Percentiles rank a stretch among this genome's conserved stretches.
Evolutionary conservation across 805 yeast species (phyloP).

Genomic region (Saccharomycopsis sp.): DNA sequence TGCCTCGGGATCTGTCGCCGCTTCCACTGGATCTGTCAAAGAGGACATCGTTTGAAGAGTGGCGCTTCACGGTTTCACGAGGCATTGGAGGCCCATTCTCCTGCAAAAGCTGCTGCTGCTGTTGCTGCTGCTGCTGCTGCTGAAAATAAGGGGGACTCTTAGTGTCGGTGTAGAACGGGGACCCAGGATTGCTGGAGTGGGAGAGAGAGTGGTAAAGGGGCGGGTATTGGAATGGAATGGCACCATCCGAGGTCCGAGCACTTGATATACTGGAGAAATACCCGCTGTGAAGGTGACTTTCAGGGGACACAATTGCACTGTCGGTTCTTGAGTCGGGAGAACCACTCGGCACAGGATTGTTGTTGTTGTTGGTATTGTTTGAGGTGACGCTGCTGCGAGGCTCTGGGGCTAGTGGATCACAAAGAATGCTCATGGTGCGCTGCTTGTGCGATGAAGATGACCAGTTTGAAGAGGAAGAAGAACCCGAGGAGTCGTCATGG

Average conservation of each 20-base stretch:
- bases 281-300: conserved; percentile 2
- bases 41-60: conserved; percentile 17
- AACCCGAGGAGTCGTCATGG: conserved; percentile 5
- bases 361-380: too few relatives aligned
- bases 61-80: conserved; percentile 6
- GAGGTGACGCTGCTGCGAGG: conserved; percentile 12
- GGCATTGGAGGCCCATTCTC: not conserved
- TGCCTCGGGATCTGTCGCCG: too few relatives aligned
- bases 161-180: not conserved
- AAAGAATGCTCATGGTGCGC: conserved; percentile 18
- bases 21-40: conserved; percentile 14
- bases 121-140: not conserved
- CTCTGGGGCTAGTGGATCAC: conserved; percentile 20
- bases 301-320: conserved; percentile 5
- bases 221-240: conserved; percentile 10
- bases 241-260: conserved; percentile 16
- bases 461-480: too few relatives aligned
- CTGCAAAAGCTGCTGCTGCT: not conserved
- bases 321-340: conserved; percentile 5
- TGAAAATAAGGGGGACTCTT: not conserved
- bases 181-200: not conserved
- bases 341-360: not conserved
- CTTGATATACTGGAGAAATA: conserved; percentile 15
- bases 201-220: not conserved
- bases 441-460: not conserved